These are phyloP conservation scores for Radiomyces spectabilis DNA, from an alignment of 192 early-diverging fungal genomes.

Conservation along the genomic window DNA sequence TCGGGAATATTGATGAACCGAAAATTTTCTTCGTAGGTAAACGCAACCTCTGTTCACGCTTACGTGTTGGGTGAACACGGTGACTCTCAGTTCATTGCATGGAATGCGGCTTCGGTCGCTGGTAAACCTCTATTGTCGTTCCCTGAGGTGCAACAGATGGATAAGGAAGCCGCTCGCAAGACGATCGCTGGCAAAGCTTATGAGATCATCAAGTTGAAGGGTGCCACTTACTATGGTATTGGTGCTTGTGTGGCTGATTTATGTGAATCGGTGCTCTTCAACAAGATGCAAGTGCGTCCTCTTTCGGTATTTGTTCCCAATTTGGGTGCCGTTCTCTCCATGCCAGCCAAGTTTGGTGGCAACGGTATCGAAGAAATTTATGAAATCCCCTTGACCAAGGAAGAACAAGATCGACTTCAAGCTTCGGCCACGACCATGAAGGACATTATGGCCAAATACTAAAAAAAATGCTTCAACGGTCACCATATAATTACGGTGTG, in stretches of 20 bases:
- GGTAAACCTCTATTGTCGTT: constrained; percentile 60
- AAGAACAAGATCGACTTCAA: constrained; percentile 52
- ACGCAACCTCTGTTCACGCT: constrained; percentile 67
- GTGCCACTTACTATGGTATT: constrained; percentile 81
- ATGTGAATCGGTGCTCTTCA: constrained; percentile 58
- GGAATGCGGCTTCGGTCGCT: constrained; percentile 66
- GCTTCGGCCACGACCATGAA: constrained; percentile 39
- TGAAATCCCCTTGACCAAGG: constrained; percentile 52
- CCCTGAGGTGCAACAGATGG: constrained; percentile 49
- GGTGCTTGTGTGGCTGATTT: constrained; percentile 69
- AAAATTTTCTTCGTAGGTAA: too few relatives aligned
- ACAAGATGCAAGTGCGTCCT: constrained; percentile 63
- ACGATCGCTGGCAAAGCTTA: constrained; percentile 69
- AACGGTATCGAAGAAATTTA: constrained; percentile 66
- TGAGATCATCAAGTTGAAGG: constrained; percentile 80
- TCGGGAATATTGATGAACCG: too few relatives aligned
- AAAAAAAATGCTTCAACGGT: too few relatives aligned
- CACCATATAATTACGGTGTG: too few relatives aligned
- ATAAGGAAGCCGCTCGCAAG: constrained; percentile 45
- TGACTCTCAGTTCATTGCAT: constrained; percentile 79
- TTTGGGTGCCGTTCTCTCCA: constrained; percentile 58
- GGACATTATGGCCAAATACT: too few relatives aligned
- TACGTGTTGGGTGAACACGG: constrained; percentile 88
- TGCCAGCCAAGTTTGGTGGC: constrained; percentile 71
- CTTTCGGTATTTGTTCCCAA: constrained; percentile 60